Percentiles rank a stretch among this genome's conserved stretches.
These are phyloP conservation scores for Coemansia sp. DNA, from an alignment of 192 early-diverging fungal genomes.

Conservation along the genomic window DNA sequence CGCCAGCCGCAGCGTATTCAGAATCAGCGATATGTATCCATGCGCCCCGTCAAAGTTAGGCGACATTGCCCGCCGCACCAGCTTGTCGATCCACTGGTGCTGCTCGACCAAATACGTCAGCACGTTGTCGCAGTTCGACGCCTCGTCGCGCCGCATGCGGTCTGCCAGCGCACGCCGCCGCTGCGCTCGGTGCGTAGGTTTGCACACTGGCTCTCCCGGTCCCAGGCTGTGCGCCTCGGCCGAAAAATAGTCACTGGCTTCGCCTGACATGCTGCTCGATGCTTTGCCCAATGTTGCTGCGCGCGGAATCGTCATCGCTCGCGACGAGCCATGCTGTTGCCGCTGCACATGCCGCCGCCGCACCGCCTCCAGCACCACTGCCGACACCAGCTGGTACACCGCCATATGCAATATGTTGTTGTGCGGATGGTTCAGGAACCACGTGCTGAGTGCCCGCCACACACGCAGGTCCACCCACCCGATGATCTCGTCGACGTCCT, in stretches of 20 bases:
- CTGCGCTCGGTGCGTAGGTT: constrained; percentile 17
- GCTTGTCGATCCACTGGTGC: constrained; percentile 45
- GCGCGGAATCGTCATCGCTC: not conserved
- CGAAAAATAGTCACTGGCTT: constrained; percentile 12
- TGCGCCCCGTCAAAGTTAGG: constrained; percentile 50
- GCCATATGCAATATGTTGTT: constrained; percentile 49
- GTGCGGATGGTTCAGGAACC: constrained; percentile 55
- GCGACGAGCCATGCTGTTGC: not conserved
- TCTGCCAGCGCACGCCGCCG: constrained; percentile 40
- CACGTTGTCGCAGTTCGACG: constrained; percentile 50
- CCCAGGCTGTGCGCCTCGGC: constrained; percentile 1
- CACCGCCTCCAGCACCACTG: constrained; percentile 40
- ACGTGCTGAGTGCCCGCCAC: constrained; percentile 46
- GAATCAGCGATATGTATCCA: constrained; percentile 49
- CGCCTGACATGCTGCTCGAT: not conserved
- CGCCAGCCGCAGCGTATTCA: constrained; percentile 51
- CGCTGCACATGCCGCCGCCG: constrained; percentile 34
- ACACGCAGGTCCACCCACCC: constrained; percentile 55
- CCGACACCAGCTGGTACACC: constrained; percentile 46
- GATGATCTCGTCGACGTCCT: constrained; percentile 41
- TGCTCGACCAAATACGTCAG: constrained; percentile 52
- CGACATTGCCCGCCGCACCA: constrained; percentile 36
- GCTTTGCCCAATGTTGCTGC: not conserved
- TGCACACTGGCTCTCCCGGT: constrained; percentile 11
- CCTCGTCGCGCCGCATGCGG: constrained; percentile 43